Evolutionary conservation across 306 rosid genomes (phyloP).

Genomic region (peach (Prunus persica)): DNA sequence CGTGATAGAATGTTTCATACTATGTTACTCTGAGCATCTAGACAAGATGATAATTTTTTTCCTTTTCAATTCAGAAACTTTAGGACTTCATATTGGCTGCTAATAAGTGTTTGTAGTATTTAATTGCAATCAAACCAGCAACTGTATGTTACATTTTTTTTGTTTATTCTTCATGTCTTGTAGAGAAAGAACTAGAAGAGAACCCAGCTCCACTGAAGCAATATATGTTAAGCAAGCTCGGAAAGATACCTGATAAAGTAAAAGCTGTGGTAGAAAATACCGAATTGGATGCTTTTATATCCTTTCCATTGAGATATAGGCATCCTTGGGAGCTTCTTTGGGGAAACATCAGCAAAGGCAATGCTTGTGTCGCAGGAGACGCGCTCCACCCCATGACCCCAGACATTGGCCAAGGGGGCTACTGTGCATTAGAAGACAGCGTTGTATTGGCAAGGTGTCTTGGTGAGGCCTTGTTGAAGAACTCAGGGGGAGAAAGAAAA

Average conservation of each 20-base stretch:
- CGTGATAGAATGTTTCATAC: too few relatives aligned
- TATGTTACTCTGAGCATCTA: too few relatives aligned
- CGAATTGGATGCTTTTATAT: conserved; percentile 21
- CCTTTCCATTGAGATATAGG: conserved; percentile 51
- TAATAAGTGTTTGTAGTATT: too few relatives aligned
- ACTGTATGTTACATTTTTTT: neutral
- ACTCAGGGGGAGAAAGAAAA: neutral
- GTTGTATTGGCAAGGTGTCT: conserved; percentile 63
- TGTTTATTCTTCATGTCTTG: neutral
- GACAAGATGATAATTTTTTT: too few relatives aligned
- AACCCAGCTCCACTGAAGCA: conserved; percentile 44
- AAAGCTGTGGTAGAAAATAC: conserved; percentile 44
- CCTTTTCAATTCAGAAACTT: too few relatives aligned
- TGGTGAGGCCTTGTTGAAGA: conserved; percentile 39
- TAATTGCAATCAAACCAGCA: neutral
- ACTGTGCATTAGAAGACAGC: conserved; percentile 65
- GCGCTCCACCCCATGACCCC: conserved; percentile 87
- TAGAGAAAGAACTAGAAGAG: conserved; percentile 42
- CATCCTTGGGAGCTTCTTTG: conserved; percentile 61
- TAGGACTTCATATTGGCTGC: neutral
- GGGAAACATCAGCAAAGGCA: conserved; percentile 58
- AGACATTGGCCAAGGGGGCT: conserved; percentile 45
- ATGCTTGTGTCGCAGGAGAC: conserved; percentile 70
- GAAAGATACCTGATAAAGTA: conserved; percentile 35
- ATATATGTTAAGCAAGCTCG: conserved; percentile 48